Percentiles rank a stretch among this genome's conserved stretches.
phyloP scores from a whole-genome alignment of 208 protist genomes.

The Leishmania tarentolae region DNA sequence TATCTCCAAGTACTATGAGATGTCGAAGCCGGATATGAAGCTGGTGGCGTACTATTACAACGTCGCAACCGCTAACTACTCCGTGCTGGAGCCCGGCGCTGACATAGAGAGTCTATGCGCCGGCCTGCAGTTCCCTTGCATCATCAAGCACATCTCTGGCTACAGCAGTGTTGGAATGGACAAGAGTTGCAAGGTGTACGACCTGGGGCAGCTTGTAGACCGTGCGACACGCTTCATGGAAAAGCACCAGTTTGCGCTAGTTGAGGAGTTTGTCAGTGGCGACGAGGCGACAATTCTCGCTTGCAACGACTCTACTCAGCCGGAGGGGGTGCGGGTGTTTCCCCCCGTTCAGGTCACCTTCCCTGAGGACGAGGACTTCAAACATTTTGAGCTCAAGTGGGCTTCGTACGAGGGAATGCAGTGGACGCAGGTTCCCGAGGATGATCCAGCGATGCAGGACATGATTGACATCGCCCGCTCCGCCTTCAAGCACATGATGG shows the following conservation, averaged over 20 bases:
- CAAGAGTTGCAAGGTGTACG: slow-evolving; percentile 82
- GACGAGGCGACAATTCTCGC: slow-evolving; percentile 89
- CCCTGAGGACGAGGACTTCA: slow-evolving; percentile 87
- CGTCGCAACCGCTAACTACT: slow-evolving; percentile 66
- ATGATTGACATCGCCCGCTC: slow-evolving; percentile 76
- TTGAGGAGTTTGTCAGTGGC: slow-evolving; percentile 90
- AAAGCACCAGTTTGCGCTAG: slow-evolving; percentile 81
- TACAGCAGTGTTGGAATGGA: slow-evolving; percentile 93
- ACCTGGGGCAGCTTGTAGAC: slow-evolving; percentile 53
- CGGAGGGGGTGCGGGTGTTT: slow-evolving; percentile 82
- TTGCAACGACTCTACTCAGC: slow-evolving; percentile 64
- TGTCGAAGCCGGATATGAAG: slow-evolving; percentile 92
- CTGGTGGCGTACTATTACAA: slow-evolving; percentile 81
- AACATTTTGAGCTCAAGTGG: slow-evolving; percentile 93
- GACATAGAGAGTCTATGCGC: slow-evolving; percentile 50
- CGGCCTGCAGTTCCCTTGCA: slow-evolving; percentile 68
- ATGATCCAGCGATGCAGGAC: slow-evolving; percentile 63
- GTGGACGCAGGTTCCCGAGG: slow-evolving; percentile 61
- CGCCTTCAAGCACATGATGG: slow-evolving; percentile 90
- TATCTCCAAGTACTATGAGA: slow-evolving; percentile 88
- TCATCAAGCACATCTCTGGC: slow-evolving; percentile 91
- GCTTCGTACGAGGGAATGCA: slow-evolving; percentile 89
- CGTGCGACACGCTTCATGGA: slow-evolving; percentile 67
- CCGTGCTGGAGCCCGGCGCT: slow-evolving; percentile 59
- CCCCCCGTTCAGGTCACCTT: slow-evolving; percentile 82